Evolutionary conservation across 805 yeast species (phyloP), one percentile per base, ranked within the genome.

Genomic region (Brettanomyces sp.): DNA sequence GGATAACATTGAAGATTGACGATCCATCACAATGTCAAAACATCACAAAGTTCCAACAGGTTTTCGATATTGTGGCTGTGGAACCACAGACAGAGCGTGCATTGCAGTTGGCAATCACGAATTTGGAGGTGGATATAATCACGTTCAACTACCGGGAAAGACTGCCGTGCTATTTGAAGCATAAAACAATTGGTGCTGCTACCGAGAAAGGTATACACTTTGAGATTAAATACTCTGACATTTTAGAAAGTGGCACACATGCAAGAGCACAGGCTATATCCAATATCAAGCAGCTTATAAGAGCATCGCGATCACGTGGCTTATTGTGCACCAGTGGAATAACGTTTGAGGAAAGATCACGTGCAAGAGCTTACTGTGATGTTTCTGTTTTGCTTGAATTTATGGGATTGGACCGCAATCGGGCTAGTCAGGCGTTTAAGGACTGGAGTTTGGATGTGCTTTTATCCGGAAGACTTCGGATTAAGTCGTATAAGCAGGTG

Each of bases 221-320:
- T 51, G 99, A 93, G 59, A 73, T 93, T 7, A 73, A 78, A 41
- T 91, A 91, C 63, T 60, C 75, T 6, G 68, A 77, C 32, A 69
- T 80, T 39, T 63, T 84, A 35, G 63, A 56, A 30, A 49, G 48
- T 56, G 48, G 45, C 21, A 51, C 53, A 14, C 39, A 25, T 13
- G n/a, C 36, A 2, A 71, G 91, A 50, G 72, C 81, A 37, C 77
- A 77, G 45, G 79, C 85, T 50, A 79, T 90, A 36, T 72, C 80
- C 33, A 90, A 88, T 59, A 76, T 81, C 2, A 72, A 85, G 46
- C 81, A 85, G 55, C 73, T 93, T 13, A 73, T 88, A 9, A 67
- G 99, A 51, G 87, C 95, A 11, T 76, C 95, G 0, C 71, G 99
- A 52, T 74, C 79, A 14, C 74, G 88, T 39, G 97, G 97, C 0